Percentiles rank a stretch among this genome's conserved stretches.
Evolutionary conservation across 1,284 basidiomycete species (phyloP).

Genomic region (Ganoderma boninense): DNA sequence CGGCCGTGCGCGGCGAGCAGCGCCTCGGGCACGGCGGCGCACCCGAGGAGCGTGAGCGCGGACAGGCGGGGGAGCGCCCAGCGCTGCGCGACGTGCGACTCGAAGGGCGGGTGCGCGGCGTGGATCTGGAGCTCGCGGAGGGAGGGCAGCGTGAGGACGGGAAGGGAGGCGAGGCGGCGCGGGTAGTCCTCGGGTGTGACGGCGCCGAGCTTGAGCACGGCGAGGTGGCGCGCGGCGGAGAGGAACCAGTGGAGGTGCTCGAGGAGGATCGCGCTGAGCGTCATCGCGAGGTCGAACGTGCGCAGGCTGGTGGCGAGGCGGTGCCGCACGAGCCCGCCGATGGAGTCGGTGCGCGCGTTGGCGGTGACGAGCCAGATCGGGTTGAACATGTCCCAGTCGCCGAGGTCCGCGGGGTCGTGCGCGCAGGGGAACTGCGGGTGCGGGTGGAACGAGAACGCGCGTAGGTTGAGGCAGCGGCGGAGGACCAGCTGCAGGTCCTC

Average conservation of each 20-base stretch:
- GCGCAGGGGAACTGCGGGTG: constrained; percentile 13
- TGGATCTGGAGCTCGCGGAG: constrained; percentile 17
- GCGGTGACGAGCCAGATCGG: constrained; percentile 15
- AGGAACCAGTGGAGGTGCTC: constrained; percentile 17
- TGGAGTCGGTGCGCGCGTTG: not conserved
- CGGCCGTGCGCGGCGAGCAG: constrained; percentile 22
- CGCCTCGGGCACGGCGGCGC: constrained; percentile 6
- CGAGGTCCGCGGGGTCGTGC: not conserved
- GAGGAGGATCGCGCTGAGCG: not conserved
- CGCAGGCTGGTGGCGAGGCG: constrained; percentile 14
- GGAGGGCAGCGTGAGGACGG: not conserved
- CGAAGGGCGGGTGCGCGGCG: constrained; percentile 3
- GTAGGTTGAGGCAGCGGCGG: constrained; percentile 15
- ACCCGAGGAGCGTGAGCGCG: constrained; percentile 10
- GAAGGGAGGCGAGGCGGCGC: not conserved
- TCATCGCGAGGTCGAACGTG: constrained; percentile 15
- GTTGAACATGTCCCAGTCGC: constrained; percentile 12
- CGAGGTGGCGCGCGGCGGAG: constrained; percentile 5
- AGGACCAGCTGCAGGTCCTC: constrained; percentile 22
- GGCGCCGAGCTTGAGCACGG: constrained; percentile 12
- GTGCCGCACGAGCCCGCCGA: constrained; percentile 2
- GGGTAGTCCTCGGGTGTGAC: not conserved
- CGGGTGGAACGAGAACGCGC: constrained; percentile 20
- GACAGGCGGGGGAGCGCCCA: not conserved
- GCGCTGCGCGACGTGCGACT: not conserved